Evolutionary conservation across 345 rosid genomes (phyloP), one percentile per base, ranked within the genome.

Genomic region (Eutrema heterophyllum): DNA sequence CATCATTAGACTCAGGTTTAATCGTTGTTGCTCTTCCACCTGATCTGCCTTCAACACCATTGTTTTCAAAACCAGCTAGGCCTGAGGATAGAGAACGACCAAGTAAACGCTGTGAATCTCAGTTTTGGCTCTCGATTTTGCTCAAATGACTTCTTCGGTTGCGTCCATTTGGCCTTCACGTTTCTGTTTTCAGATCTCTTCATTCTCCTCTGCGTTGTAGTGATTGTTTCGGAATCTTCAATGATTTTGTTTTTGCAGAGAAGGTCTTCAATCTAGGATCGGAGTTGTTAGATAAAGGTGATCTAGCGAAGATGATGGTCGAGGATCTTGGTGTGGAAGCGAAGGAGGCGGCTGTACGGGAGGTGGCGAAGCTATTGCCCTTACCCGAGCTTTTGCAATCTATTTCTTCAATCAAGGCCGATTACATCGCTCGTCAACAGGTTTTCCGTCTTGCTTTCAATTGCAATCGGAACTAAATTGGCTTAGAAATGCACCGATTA

Each of bases 281-380:
- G 80, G 56, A 57, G 56, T 39, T 46, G 21, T 12, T 33, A 1
- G 21, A 44, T 33, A 70, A 51, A 15, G 54, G 54, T 64, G 66
- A 64, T 77, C 32, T 53, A 56, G 79, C 79, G 74, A 79, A 80
- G 82, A 89, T 87, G 95, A 89, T 87, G 90, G 91, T 75, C 45
- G 97, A 96, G 64, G 99, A 96, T 90, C 94, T 86, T 45, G 99
- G 99, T 50, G 92, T 96, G 53, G 99, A 96, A 69, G 99, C 99
- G 26, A 96, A 92, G 84, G 99, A 96, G 72, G 85, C 95, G 15
- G 85, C 99, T n/a, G 99, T 96, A 4, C 90, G 99, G 1, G 99
- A 96, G 83, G 99, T 96, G 36, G 96, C 98, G 12, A 96, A 96
- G 89, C 89, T 96, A 16, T 69, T 96, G 58, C 96, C 98, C 5